Conservation (phyloP, 73 alveolate genomes). For the Breviolum minutum region DNA sequence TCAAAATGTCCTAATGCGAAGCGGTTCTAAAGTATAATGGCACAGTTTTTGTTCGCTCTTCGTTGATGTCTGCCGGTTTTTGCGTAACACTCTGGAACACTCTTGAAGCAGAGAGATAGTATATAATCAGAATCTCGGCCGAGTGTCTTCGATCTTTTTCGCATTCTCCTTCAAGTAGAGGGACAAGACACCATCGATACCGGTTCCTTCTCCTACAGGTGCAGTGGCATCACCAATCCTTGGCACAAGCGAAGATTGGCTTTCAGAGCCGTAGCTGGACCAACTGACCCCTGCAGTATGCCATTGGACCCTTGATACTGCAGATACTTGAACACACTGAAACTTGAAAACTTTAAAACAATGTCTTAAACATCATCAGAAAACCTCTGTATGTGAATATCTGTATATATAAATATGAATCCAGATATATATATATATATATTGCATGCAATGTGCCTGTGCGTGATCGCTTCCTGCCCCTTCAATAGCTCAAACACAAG, state of each 20-base stretch:
- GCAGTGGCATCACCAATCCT: constrained; percentile 94
- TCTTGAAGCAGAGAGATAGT: not conserved
- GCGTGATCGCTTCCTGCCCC: too few relatives aligned
- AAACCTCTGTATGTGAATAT: not conserved
- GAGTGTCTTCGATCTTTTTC: constrained; percentile 34
- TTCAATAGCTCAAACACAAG: not conserved
- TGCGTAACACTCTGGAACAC: not conserved
- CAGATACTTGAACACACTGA: not conserved
- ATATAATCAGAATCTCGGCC: not conserved
- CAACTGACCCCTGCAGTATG: not conserved
- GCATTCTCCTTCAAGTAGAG: constrained; percentile 79
- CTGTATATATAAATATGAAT: not conserved
- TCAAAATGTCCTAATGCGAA: too few relatives aligned
- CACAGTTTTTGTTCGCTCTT: not conserved
- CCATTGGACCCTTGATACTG: not conserved
- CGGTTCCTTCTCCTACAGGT: constrained; percentile 77
- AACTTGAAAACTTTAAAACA: not conserved
- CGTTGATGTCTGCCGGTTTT: not conserved
- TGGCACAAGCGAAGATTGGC: not conserved
- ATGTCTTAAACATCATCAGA: not conserved
- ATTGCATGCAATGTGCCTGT: too few relatives aligned
- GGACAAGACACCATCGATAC: constrained; percentile 75
- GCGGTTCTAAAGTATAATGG: too few relatives aligned
- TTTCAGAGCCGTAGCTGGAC: not conserved
- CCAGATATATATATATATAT: not conserved